A percentile compares a stretch with the other conserved stretches of the same genome.
Conservation (phyloP, 345 rosid genomes). For the Geranium brycei region DNA sequence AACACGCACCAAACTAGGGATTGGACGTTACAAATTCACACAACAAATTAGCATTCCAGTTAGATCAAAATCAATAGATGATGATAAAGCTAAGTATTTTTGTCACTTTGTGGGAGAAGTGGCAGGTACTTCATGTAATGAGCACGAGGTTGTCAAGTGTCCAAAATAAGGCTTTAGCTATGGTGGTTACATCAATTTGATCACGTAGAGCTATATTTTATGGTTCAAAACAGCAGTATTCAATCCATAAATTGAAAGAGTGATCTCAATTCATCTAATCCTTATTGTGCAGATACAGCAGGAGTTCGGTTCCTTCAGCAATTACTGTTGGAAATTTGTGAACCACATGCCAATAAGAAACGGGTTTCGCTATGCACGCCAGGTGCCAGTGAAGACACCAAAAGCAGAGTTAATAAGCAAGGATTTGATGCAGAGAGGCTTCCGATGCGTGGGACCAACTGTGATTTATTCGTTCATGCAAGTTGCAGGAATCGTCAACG, state of each 20-base stretch:
- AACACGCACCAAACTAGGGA: not conserved
- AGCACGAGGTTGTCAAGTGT: too few relatives aligned
- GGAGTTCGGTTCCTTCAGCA: conserved; percentile 74
- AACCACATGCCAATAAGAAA: conserved; percentile 48
- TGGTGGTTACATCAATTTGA: too few relatives aligned
- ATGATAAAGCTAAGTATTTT: too few relatives aligned
- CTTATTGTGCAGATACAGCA: conserved; percentile 48
- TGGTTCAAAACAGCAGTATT: not conserved
- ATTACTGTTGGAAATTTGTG: conserved; percentile 71
- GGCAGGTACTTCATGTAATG: too few relatives aligned
- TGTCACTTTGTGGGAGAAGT: too few relatives aligned
- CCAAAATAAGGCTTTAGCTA: too few relatives aligned
- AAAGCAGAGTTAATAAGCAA: conserved; percentile 82
- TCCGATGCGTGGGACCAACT: conserved; percentile 83
- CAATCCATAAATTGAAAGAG: not conserved
- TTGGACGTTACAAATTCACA: too few relatives aligned
- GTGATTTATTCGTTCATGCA: conserved; percentile 84
- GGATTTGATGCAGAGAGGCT: conserved; percentile 87
- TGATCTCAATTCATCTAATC: not conserved
- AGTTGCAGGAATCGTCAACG: conserved; percentile 62
- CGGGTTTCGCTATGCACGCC: conserved; percentile 61
- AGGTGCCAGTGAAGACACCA: conserved; percentile 75
- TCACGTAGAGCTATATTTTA: not conserved
- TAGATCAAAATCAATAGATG: too few relatives aligned
- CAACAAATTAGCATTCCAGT: too few relatives aligned